Base-by-base conservation (phyloP, 352 stramenopile species). In the Albugo laibachii region DNA sequence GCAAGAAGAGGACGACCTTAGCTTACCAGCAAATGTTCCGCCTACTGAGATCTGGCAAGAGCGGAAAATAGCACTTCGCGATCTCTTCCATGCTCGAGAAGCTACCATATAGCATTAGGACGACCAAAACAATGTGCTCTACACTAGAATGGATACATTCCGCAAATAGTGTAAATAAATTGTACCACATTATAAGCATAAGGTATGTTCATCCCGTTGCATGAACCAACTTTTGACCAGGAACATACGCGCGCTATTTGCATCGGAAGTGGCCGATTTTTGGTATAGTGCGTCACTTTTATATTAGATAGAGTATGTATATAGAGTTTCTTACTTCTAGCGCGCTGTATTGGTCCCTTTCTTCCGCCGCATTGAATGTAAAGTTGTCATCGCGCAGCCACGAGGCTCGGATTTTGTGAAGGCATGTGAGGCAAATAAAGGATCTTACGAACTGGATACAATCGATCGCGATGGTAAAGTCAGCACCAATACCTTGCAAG, bases 181-280 rank as follows among this genome's bases (percentile, higher is more conserved):
- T 31, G 24, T 31, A 31, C 24, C 24, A 31, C 24, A 31, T 10
- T 31, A 3, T 31, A n/a, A n/a, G n/a, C n/a, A 31, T 31, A 31
- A 31, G 24, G n/a, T n/a, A 31, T 31, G 24, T 31, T 31, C 8
- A 31, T 8, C 8, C 24, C 24, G 3, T 43, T 43, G 38, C 38
- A 43, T 24, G 20, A 8, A 43, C 8, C 38, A 3, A 24, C 38
- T 43, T 43, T 43, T 19, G 16, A 24, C 8, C 38, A 31, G 24
- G 3, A 31, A 8, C 12, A 13, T 36, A 48, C 53, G 13, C 16
- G 31, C 13, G 48, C 66, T 20, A 55, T 87, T 16, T 81, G 67
- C 63, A 70, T 87, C 38, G 75, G 75, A 48, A 71, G 59, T 41
- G 75, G 75, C 12, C 66, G 75, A 53, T 87, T 87, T 53, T 44